Base-by-base conservation (phyloP, 805 yeast species). In the Cyberlindnera xylosilytica region DNA sequence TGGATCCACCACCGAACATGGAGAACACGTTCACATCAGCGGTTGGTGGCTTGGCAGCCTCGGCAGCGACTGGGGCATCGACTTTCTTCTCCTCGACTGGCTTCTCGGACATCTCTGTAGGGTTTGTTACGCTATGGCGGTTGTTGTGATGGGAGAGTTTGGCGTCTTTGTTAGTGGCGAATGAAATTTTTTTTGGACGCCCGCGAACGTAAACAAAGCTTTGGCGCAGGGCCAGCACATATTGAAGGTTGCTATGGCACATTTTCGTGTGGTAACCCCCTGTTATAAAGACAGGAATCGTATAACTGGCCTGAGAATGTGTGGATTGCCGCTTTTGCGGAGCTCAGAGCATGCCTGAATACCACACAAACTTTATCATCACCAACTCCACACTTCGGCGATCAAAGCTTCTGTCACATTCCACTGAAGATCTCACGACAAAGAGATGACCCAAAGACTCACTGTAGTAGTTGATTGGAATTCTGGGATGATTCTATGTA, bases 1-100 rank as follows among this genome's bases (percentile, higher is more conserved):
- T 80, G 63, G 85, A 82, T 64, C 82, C 82, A 52, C 95, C 97
- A 46, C 97, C 97, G 65, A 91, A 91, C 96, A 90, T 86, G 61
- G 95, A 81, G 62, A 91, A 90, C 18, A 89, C 95, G 62, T 83
- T 82, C 43, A 93, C 63, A 24, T 87, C 74, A 42, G 95, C 64
- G 22, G 88, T 75, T 53, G 95, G 95, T 32, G 87, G 87, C 50
- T 78, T 77, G 27, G 68, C 61, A n/a, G 19, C 32, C 32, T 29
- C 32, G 16, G 47, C 45, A 16, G 46, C 38, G 8, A 49, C 44
- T 9, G 49, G 26, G 20, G 46, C 38, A 8, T 22, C 24, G 10
- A 22, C 24, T 22, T 7, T 7, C 24, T 22, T 22, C 10, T 7
- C 10, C 24, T 22, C 38, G 46, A 29, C 32, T 16, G 32, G 47